Conservation (phyloP, 805 yeast genomes). For the Sugiyamaella chiloensis region DNA sequence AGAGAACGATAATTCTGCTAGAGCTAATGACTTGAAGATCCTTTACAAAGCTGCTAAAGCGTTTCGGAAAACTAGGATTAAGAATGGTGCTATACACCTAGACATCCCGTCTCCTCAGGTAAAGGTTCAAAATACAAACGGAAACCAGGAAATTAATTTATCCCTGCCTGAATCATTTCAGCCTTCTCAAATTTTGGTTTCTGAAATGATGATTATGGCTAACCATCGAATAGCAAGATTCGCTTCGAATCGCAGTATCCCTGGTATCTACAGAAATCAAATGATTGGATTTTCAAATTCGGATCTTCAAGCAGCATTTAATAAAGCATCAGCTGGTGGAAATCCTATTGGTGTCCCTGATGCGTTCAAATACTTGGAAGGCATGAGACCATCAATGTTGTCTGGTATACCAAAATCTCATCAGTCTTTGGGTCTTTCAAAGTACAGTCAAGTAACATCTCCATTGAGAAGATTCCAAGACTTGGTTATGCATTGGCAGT, state of each 20-base stretch:
- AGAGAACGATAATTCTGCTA: slow-evolving; percentile 24
- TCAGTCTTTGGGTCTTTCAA: slow-evolving; percentile 56
- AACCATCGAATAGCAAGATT: slow-evolving; percentile 44
- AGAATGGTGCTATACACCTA: slow-evolving; percentile 42
- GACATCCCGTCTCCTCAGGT: slow-evolving; percentile 15
- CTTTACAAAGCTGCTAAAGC: slow-evolving; percentile 35
- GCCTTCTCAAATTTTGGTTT: slow-evolving; percentile 61
- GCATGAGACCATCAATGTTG: slow-evolving; percentile 52
- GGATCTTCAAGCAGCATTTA: not conserved
- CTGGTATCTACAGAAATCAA: slow-evolving; percentile 30
- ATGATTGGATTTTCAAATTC: slow-evolving; percentile 28
- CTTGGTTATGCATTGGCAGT: slow-evolving; percentile 73
- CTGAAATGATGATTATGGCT: slow-evolving; percentile 81
- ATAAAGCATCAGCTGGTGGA: slow-evolving; percentile 1
- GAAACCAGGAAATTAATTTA: slow-evolving; percentile 10
- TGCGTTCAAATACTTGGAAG: slow-evolving; percentile 41
- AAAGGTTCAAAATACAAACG: slow-evolving; percentile 14
- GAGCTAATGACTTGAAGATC: slow-evolving; percentile 36
- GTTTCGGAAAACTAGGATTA: slow-evolving; percentile 34
- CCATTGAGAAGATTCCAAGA: slow-evolving; percentile 86
- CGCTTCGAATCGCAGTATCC: slow-evolving; percentile 24
- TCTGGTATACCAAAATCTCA: slow-evolving; percentile 49
- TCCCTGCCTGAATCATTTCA: slow-evolving; percentile 32
- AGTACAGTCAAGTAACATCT: slow-evolving; percentile 77
- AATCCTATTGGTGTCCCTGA: slow-evolving; percentile 10